Evolutionary conservation across 208 protist species (phyloP), one percentile per base, ranked within the genome.

Genomic region (Wallacemonas sp.): DNA sequence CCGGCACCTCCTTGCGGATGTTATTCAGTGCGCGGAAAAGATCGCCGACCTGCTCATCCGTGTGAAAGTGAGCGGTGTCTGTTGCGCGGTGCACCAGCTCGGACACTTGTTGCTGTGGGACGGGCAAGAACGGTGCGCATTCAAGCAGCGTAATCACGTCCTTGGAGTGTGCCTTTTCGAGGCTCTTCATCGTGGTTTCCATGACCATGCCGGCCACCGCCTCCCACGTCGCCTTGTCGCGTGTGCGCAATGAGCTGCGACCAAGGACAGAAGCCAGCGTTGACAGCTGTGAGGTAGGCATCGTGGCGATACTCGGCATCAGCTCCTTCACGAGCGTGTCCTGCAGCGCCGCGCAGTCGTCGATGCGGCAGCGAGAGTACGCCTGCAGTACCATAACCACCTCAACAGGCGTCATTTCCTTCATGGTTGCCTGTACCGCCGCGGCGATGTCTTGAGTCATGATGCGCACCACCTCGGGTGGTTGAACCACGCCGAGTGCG

Each of bases 301-400:
- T 91, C 39, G 72, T 64, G 26, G 75, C 30, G 31, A 94, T 69
- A 49, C 72, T 81, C 24, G 84, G 67, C 17, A 68, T 55, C 15
- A 91, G 76, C 62, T 83, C 72, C 36, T 66, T 44, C 27, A 91
- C 28, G 42, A 94, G 66, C 11, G 54, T 49, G 31, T 82, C 70
- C 68, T 86, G 78, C 56, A 90, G 54, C 49, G 63, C 41, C 8
- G 41, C 75, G 19, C 75, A 72, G 2, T 73, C 73, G 12, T 61
- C 17, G n/a, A 94, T 69, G 47, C 53, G 51, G 28, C 63, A 53
- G 21, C 89, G 82, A 60, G 77, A 62, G 61, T 90, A 91, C 17
- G 89, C 89, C 64, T 95, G 89, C 27, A 93, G 64, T 58, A 90
- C 69, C 89, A 95, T 95, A 8, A 93, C 82, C 49, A 93, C 62